Evolutionary conservation across 2,329 filamentous ascomycete genomes (phyloP), one percentile per base, ranked within the genome.

Genomic region (Penicillium sp.): DNA sequence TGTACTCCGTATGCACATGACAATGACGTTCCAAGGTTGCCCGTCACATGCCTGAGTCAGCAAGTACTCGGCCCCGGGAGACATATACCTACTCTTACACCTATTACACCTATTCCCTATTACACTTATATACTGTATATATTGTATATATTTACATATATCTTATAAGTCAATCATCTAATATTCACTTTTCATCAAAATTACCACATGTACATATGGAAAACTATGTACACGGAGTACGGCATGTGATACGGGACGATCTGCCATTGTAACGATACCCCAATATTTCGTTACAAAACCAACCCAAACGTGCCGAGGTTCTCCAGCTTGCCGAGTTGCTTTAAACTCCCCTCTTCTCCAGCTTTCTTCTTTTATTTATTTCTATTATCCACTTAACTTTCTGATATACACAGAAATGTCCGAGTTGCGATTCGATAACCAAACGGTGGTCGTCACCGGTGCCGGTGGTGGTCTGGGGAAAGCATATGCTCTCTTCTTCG

Each of bases 401-500:
- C 60, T 59, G 60, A 60, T 27, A 45, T 29, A 60, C 38, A 64
- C 59, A 70, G 45, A 41, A 41, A 83, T 89, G 88, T 87, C 81
- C 79, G 84, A 89, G 76, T 80, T 96, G 72, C 85, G 91, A 70
- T 96, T 89, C 75, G 92, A 96, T 79, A 89, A 87, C 78, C 91
- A 94, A 82, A 91, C 91, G 66, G 90, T 93, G 69, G 90, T 96
- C 66, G 87, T 96, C 66, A 96, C 91, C 48, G 91, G 91, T 69
- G 90, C 90, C 62, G 91, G 91, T 63, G 90, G 89, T 75, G 91
- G 91, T 64, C 78, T 94, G 56, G 90, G 90, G 65, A 90, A 88
- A 78, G 87, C 88, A 73, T 96, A 96, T 78, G 89, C 89, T 67
- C 81, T 88, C 60, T 97, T 96, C 82, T 97, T 96, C 74, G 94